phyloP scores from a whole-genome alignment of 768 basidiomycete species.

The Trametes maxima region DNA sequence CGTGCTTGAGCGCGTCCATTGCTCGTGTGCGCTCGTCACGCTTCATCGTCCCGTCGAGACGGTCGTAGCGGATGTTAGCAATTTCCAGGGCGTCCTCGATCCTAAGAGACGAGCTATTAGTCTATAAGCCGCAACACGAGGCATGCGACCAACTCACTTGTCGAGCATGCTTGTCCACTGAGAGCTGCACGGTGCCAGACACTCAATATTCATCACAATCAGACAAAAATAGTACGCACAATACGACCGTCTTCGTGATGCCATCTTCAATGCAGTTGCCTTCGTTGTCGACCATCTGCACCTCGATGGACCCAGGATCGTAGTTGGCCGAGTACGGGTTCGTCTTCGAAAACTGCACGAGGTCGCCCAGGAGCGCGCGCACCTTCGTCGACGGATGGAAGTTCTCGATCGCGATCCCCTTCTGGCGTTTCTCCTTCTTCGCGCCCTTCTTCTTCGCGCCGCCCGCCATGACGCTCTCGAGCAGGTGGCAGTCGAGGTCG shows the following conservation, averaged over 20 bases:
- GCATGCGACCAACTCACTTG: conserved; percentile 54
- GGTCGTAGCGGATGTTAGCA: conserved; percentile 83
- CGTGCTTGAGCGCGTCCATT: conserved; percentile 90
- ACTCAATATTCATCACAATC: conserved; percentile 17
- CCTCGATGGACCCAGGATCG: conserved; percentile 69
- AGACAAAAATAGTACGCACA: conserved; percentile 56
- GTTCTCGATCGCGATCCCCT: conserved; percentile 52
- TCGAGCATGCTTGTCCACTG: conserved; percentile 96
- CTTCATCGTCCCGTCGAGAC: conserved; percentile 97
- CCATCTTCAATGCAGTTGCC: conserved; percentile 73
- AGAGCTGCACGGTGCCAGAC: conserved; percentile 51
- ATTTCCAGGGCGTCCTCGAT: conserved; percentile 88
- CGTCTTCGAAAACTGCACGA: conserved; percentile 75
- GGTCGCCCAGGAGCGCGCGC: conserved; percentile 76
- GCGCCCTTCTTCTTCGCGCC: conserved; percentile 60
- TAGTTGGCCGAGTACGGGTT: conserved; percentile 92
- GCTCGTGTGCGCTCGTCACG: conserved; percentile 90
- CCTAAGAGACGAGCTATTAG: conserved; percentile 40
- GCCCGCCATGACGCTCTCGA: conserved; percentile 26
- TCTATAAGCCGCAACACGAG: background rate
- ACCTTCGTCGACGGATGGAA: conserved; percentile 88
- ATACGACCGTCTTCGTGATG: conserved; percentile 89
- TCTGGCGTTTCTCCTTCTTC: conserved; percentile 69
- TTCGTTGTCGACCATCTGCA: conserved; percentile 75
- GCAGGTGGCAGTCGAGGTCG: conserved; percentile 56